A percentile compares a stretch with the other conserved stretches of the same genome.
These are phyloP conservation scores for Furculomyces boomerangus DNA, from an alignment of 371 early-diverging fungal species.

Conservation along the genomic window DNA sequence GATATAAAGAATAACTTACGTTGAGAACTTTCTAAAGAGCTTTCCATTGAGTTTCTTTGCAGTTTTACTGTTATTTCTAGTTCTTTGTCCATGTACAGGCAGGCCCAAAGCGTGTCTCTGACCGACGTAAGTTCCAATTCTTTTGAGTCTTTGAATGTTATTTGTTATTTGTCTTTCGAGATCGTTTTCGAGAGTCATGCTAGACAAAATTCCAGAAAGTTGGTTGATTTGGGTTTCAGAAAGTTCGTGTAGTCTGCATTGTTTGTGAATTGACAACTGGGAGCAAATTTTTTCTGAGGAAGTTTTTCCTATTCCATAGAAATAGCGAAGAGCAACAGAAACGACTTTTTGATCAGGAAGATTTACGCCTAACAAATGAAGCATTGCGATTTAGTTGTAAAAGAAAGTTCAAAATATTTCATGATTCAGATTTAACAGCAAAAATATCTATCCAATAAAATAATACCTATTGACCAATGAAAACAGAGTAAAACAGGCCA, in stretches of 20 bases:
- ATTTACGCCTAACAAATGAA: slow-evolving; percentile 83
- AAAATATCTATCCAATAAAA: too few relatives aligned
- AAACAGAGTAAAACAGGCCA: too few relatives aligned
- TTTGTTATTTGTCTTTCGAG: slow-evolving; percentile 58
- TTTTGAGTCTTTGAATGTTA: slow-evolving; percentile 60
- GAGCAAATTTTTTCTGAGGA: slow-evolving; percentile 60
- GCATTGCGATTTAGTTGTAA: slow-evolving; percentile 33
- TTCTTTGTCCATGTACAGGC: slow-evolving; percentile 84
- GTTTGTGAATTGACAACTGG: slow-evolving; percentile 54
- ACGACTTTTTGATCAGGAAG: slow-evolving; percentile 79
- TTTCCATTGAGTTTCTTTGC: slow-evolving; percentile 65
- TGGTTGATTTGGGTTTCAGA: slow-evolving; percentile 72
- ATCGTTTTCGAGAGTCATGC: slow-evolving; percentile 83
- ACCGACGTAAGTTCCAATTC: slow-evolving; percentile 69
- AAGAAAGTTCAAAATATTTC: too few relatives aligned
- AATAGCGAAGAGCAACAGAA: slow-evolving; percentile 54
- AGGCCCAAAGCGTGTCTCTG: slow-evolving; percentile 67
- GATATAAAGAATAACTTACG: background rate
- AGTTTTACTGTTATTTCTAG: slow-evolving; percentile 71
- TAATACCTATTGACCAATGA: too few relatives aligned
- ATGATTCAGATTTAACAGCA: too few relatives aligned
- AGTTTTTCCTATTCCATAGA: slow-evolving; percentile 80
- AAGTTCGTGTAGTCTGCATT: slow-evolving; percentile 62
- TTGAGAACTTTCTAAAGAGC: slow-evolving; percentile 22
- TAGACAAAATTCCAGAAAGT: slow-evolving; percentile 60